Base-by-base conservation (phyloP, 2,329 filamentous ascomycete species). In the Cordyceps tenuipes region DNA sequence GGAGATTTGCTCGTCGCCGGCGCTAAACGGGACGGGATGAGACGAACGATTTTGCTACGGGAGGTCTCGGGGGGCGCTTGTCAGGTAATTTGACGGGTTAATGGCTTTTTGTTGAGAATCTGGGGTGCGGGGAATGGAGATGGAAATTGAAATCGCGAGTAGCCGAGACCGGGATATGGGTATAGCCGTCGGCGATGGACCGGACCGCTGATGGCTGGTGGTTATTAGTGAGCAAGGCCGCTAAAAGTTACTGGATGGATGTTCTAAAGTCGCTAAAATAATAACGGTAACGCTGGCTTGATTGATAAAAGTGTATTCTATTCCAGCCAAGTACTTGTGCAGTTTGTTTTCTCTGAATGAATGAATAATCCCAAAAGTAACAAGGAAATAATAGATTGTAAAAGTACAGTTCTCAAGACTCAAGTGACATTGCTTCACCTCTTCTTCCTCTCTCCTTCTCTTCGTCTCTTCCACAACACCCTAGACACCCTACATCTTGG, bases 401-500 rank as follows among this genome's bases (percentile, higher is more conserved):
- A 31, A 23, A 21, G 31, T 54, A 29, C 39, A 53, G 23, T 26
- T 36, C 51, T 43, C 2, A 8, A 46, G n/a, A 10, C n/a, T 8
- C 1, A 8, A 9, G 17, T 23, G 43, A n/a, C 41, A n/a, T 15
- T 43, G 4, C 4, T 17, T 48, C 34, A 36, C 12, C 34, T 36
- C 34, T 36, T 29, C 26, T 23, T 23, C 23, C 4, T 4, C 4
- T 23, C 23, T 23, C 23, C 4, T 23, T 4, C n/a, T n/a, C n/a
- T n/a, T n/a, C n/a, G n/a, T 36, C 34, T 36, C 34, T 36, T 29
- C 23, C n/a, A 34, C 10, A 26, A 29, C 29, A 29, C 5, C 29
- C 29, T 6, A 26, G 34, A 23, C 4, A 23, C 23, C 9, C 46
- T 62, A 79, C 61, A 82, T 62, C 66, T 80, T 80, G 1, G 75